Evolutionary conservation across 352 stramenopile species (phyloP).

Genomic region (Pythium volutum): DNA sequence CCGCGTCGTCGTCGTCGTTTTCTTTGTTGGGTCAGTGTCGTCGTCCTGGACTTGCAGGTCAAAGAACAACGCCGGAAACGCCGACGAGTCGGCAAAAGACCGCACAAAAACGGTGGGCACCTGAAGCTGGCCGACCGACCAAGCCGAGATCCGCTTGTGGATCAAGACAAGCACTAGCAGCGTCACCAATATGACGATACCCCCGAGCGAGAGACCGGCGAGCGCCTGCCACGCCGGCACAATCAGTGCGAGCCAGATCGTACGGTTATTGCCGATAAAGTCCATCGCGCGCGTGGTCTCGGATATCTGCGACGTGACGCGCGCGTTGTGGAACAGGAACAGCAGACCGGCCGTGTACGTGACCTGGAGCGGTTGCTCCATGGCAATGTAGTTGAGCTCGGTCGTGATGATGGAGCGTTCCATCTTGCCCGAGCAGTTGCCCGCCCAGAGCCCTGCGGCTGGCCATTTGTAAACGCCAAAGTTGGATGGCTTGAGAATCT

Average conservation of each 20-base stretch:
- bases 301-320: background rate
- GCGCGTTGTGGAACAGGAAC: slow-evolving; percentile 17
- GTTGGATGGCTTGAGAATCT: slow-evolving; percentile 6
- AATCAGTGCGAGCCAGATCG: background rate
- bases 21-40: no score
- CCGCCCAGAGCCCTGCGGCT: background rate
- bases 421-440: slow-evolving; percentile 11
- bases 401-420: slow-evolving; percentile 7
- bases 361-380: slow-evolving; percentile 9
- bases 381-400: slow-evolving; percentile 7
- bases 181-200: background rate
- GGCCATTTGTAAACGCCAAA: slow-evolving; percentile 9
- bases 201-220: background rate
- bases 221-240: slow-evolving; percentile 1
- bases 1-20: background rate
- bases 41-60: background rate
- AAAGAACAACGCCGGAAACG: background rate
- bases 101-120: background rate
- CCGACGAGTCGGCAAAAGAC: background rate
- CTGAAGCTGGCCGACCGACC: slow-evolving; percentile 4
- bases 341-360: slow-evolving; percentile 12
- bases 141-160: no score
- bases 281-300: background rate
- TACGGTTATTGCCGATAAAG: background rate
- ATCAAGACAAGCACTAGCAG: background rate